Base-by-base conservation (phyloP, 2,329 filamentous ascomycete species). In the Fusarium tjaetaba region DNA sequence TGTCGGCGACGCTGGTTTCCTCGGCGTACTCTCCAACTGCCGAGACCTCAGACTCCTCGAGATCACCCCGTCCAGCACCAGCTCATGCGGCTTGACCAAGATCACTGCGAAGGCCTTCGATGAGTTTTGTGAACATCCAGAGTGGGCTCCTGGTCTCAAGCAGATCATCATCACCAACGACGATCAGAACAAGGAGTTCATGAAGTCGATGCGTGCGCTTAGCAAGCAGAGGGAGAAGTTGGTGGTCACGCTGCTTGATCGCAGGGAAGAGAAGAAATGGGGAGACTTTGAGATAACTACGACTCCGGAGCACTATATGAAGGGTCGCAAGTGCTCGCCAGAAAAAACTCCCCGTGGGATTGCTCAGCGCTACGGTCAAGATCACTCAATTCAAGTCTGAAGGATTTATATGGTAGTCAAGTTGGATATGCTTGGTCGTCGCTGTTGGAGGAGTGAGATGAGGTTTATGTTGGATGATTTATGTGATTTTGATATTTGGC, bases 181-280 rank as follows among this genome's bases (percentile, higher is more conserved):
- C 1, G 32, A 65, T 5, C 3, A 10, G 0, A 36, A 66, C 9
- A 73, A 56, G 34, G 22, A 26, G 0, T 75, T 72, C 11, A 70
- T 76, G 72, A 73, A 72, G 43, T 36, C 62, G 1, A 60, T 75
- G 68, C 62, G 65, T n/a, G 45, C 18, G 13, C 26, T 76, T 42
- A 32, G 58, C 1, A 75, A 46, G 36, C 45, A 63, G 41, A 76
- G 72, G 20, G 6, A 24, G 7, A 9, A 4, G 9, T 32, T 76
- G n/a, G 28, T 20, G 9, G 28, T 72, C 1, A 49, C 46, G 14
- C 46, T 49, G 20, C 28, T 49, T n/a, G 0, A 1, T n/a, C 46
- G 46, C 28, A 4, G 15, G 0, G 46, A 75, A 38, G 1, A 15
- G 1, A 75, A 72, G 58, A 74, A 68, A 11, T 70, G 53, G 39